Evolutionary conservation across 768 basidiomycete species (phyloP).

Genomic region (Calocybe indica): DNA sequence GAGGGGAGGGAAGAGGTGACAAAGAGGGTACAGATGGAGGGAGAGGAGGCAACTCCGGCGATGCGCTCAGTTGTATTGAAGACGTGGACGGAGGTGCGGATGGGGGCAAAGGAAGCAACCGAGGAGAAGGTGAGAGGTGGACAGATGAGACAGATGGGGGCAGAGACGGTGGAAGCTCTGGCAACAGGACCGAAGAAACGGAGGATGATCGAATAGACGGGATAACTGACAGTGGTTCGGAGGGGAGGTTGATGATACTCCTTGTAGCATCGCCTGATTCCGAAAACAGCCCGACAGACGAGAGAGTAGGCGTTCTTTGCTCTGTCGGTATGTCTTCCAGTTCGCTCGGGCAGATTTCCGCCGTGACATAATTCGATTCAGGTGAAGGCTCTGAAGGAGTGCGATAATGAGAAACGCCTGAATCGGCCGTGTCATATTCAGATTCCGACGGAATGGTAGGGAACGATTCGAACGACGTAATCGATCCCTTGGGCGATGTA

Average conservation of each 20-base stretch:
- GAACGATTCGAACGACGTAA: conserved; percentile 48
- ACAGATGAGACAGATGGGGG: conserved; percentile 21
- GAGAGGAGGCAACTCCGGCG: conserved; percentile 18
- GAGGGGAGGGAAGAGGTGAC: conserved; percentile 5
- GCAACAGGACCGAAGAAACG: conserved; percentile 7
- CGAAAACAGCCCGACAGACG: conserved; percentile 24
- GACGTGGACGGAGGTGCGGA: conserved; percentile 25
- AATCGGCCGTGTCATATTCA: conserved; percentile 27
- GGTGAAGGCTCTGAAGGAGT: conserved; percentile 21
- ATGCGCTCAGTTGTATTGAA: conserved; percentile 16
- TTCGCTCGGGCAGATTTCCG: conserved; percentile 35
- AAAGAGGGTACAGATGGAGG: conserved; percentile 15
- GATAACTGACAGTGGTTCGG: conserved; percentile 7
- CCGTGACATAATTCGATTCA: conserved; percentile 44
- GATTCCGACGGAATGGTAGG: conserved; percentile 56
- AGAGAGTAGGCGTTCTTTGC: conserved; percentile 33
- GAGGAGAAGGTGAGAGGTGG: conserved; percentile 4
- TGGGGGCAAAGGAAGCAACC: conserved; percentile 17
- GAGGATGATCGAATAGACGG: conserved; percentile 11
- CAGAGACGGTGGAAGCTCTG: conserved; percentile 12
- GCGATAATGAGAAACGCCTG: conserved; percentile 19
- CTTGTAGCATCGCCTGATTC: conserved; percentile 19
- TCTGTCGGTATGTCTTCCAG: conserved; percentile 36
- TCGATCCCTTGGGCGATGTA: conserved; percentile 36
- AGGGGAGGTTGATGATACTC: conserved; percentile 12